Evolutionary conservation across 768 basidiomycete species (phyloP).

Genomic region (Ramaria sp.): DNA sequence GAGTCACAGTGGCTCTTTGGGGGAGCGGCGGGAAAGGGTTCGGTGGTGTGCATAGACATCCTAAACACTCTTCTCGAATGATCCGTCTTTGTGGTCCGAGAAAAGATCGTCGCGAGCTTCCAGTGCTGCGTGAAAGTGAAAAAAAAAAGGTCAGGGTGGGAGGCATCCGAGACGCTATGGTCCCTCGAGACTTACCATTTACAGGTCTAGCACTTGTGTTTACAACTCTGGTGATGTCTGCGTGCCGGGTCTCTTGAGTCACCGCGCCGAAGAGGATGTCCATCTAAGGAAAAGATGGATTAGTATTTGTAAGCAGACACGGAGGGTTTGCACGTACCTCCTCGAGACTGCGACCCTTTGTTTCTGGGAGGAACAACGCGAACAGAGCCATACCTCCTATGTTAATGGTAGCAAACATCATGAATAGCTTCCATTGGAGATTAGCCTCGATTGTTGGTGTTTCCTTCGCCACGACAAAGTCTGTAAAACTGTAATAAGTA

Average conservation of each 20-base stretch:
- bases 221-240: slow-evolving; percentile 31
- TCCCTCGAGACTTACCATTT: neutral
- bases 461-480: slow-evolving; percentile 62
- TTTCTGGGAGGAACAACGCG: slow-evolving; percentile 58
- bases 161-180: neutral
- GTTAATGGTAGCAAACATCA: slow-evolving; percentile 70
- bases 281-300: slow-evolving; percentile 31
- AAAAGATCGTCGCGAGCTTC: neutral
- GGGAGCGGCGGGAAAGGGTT: too few species aligned
- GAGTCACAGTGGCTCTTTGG: too few species aligned
- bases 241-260: slow-evolving; percentile 39
- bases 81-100: neutral
- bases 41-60: too few species aligned
- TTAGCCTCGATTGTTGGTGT: slow-evolving; percentile 52
- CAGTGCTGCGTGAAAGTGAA: neutral
- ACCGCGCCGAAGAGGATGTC: slow-evolving; percentile 51
- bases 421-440: slow-evolving; percentile 64
- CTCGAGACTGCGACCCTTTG: slow-evolving; percentile 45
- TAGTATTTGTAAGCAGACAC: neutral
- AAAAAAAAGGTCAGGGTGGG: too few species aligned
- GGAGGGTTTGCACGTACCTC: slow-evolving; percentile 32
- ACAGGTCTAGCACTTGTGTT: too few species aligned
- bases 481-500: slow-evolving; percentile 28
- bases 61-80: neutral
- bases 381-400: slow-evolving; percentile 60